Conservation (phyloP, 139 green algal genomes). For the Haematococcus lacustris region DNA sequence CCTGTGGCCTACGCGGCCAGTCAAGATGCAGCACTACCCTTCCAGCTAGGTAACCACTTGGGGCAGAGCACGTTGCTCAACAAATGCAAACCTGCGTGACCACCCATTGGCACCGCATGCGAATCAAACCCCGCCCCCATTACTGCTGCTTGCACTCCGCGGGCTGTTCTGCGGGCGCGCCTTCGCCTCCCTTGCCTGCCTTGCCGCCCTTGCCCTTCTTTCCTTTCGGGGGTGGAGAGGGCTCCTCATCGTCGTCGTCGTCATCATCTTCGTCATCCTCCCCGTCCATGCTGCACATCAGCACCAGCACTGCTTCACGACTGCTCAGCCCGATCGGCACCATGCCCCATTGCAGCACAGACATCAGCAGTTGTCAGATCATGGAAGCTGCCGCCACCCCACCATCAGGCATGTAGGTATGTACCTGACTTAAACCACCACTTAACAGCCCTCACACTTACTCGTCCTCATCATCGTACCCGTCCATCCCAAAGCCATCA, state of each 20-base stretch:
- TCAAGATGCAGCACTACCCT: too few species aligned
- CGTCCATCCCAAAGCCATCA: not conserved
- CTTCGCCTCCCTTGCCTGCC: slow-evolving; percentile 5
- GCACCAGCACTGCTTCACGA: not conserved
- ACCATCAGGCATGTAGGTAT: not conserved
- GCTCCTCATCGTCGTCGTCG: slow-evolving; percentile 35
- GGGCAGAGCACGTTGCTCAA: too few species aligned
- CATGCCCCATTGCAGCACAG: not conserved
- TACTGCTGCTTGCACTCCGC: slow-evolving; percentile 81
- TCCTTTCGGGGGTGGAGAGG: slow-evolving; percentile 4
- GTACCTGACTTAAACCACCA: not conserved
- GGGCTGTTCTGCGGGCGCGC: slow-evolving; percentile 50
- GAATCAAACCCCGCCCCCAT: too few species aligned
- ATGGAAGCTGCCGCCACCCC: not conserved
- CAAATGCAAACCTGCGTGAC: too few species aligned
- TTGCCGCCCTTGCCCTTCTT: slow-evolving; percentile 18
- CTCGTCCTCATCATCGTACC: slow-evolving; percentile 9
- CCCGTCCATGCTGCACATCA: slow-evolving; percentile 38
- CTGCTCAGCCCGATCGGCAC: not conserved
- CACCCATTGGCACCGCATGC: too few species aligned
- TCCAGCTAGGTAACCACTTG: too few species aligned
- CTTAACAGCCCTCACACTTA: too few species aligned
- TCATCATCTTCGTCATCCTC: slow-evolving; percentile 67
- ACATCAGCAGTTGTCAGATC: not conserved
- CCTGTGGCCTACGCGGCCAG: too few species aligned